Evolutionary conservation across 306 rosid genomes (phyloP).

Genomic region (Erythrophleum fordii): DNA sequence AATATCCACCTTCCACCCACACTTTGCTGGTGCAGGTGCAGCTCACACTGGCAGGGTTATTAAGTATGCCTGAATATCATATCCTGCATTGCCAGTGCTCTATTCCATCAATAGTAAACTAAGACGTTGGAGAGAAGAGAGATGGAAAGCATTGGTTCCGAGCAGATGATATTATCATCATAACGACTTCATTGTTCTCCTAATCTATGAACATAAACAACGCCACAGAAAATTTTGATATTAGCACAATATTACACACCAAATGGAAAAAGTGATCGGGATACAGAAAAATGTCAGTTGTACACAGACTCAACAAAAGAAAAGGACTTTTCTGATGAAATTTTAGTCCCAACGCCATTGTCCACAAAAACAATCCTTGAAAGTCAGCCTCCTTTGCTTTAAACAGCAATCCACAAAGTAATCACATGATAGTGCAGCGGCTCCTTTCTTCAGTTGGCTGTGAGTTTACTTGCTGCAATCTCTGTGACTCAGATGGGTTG

Average conservation of each 20-base stretch:
- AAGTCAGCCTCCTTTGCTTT: slow-evolving; percentile 32
- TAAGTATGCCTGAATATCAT: not conserved
- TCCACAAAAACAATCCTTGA: slow-evolving; percentile 36
- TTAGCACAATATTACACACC: slow-evolving; percentile 37
- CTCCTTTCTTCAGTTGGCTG: slow-evolving; percentile 94
- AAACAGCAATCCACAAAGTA: slow-evolving; percentile 29
- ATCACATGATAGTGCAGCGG: slow-evolving; percentile 87
- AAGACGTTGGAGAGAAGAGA: not conserved
- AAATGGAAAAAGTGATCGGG: slow-evolving; percentile 28
- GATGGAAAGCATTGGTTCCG: not conserved
- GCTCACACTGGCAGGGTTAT: not conserved
- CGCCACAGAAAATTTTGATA: slow-evolving; percentile 2
- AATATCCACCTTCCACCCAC: not conserved
- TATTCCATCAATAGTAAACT: not conserved
- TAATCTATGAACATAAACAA: slow-evolving; percentile 34
- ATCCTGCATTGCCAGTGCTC: not conserved
- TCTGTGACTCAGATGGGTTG: slow-evolving; percentile 85
- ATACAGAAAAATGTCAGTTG: slow-evolving; percentile 42
- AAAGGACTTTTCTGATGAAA: slow-evolving; percentile 32
- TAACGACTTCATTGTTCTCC: slow-evolving; percentile 13
- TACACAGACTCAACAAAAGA: slow-evolving; percentile 50
- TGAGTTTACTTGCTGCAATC: slow-evolving; percentile 72
- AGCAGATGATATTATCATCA: not conserved
- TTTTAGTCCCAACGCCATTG: slow-evolving; percentile 36
- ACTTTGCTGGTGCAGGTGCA: not conserved